Conservation (phyloP, 2,329 filamentous ascomycete genomes). For the Stachybotrys chartarum region DNA sequence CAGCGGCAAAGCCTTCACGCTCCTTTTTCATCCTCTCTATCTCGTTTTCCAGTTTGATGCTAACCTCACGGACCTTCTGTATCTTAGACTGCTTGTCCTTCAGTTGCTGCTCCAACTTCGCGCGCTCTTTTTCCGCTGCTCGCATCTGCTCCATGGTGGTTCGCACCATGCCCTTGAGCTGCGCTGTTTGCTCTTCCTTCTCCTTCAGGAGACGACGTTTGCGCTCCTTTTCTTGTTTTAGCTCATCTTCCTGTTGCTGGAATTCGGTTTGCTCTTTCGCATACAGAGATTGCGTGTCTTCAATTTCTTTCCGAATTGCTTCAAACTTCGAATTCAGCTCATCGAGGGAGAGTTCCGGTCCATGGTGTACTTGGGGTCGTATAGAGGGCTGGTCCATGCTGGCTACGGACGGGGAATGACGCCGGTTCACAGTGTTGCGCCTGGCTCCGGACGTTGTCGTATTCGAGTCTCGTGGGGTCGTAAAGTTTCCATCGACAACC, state of each 20-base stretch:
- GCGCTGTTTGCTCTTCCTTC: slow-evolving; percentile 84
- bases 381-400: slow-evolving; percentile 43
- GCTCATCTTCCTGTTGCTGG: slow-evolving; percentile 54
- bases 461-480: slow-evolving; percentile 54
- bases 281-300: slow-evolving; percentile 66
- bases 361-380: slow-evolving; percentile 37
- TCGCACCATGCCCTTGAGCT: slow-evolving; percentile 73
- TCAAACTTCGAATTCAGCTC: slow-evolving; percentile 79
- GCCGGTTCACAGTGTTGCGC: slow-evolving; percentile 58
- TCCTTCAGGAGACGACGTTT: slow-evolving; percentile 74
- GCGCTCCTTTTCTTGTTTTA: slow-evolving; percentile 72
- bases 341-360: slow-evolving; percentile 61
- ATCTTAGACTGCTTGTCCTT: slow-evolving; percentile 63
- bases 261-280: slow-evolving; percentile 66
- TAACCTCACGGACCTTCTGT: slow-evolving; percentile 62
- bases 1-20: slow-evolving; percentile 44
- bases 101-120: slow-evolving; percentile 67
- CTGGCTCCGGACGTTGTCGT: slow-evolving; percentile 37
- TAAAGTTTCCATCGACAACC: slow-evolving; percentile 51
- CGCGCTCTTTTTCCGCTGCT: slow-evolving; percentile 68
- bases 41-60: slow-evolving; percentile 60
- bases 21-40: slow-evolving; percentile 53
- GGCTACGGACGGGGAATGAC: slow-evolving; percentile 65
- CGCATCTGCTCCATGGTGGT: slow-evolving; percentile 76
- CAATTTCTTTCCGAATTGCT: slow-evolving; percentile 71